Evolutionary conservation across 306 rosid genomes (phyloP).

Genomic region (Luffa acutangula): DNA sequence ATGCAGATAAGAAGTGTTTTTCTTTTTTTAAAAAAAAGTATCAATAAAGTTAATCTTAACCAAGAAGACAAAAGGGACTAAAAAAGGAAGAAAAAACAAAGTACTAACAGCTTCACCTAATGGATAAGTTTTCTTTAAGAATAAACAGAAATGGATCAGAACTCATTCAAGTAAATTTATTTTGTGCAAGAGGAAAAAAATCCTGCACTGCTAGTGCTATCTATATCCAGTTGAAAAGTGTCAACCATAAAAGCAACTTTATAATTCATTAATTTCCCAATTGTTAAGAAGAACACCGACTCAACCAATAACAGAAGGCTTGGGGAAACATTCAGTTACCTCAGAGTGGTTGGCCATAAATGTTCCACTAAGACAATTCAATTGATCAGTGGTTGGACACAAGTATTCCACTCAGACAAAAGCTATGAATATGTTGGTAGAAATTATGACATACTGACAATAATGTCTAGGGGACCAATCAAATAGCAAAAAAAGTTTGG

Average conservation of each 20-base stretch:
- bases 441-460: conserved; percentile 46
- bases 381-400: conserved; percentile 37
- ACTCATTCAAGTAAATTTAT: not conserved
- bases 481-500: conserved; percentile 38
- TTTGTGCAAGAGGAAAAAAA: not conserved
- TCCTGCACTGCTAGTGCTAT: not conserved
- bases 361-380: not conserved
- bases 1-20: not conserved
- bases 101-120: not conserved
- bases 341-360: conserved; percentile 16
- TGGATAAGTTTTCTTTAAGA: not conserved
- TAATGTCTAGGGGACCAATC: conserved; percentile 67
- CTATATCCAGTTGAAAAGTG: not conserved
- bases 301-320: conserved; percentile 14
- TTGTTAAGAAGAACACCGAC: conserved; percentile 16
- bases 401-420: conserved; percentile 58
- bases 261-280: not conserved
- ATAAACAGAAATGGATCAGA: not conserved
- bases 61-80: not conserved
- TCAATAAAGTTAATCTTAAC: not conserved
- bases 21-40: not conserved
- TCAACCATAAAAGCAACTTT: not conserved
- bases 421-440: conserved; percentile 65
- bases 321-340: conserved; percentile 21
- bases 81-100: not conserved